Evolutionary conservation across 2,329 filamentous ascomycete species (phyloP).

Genomic region (Aspergillus texensis): DNA sequence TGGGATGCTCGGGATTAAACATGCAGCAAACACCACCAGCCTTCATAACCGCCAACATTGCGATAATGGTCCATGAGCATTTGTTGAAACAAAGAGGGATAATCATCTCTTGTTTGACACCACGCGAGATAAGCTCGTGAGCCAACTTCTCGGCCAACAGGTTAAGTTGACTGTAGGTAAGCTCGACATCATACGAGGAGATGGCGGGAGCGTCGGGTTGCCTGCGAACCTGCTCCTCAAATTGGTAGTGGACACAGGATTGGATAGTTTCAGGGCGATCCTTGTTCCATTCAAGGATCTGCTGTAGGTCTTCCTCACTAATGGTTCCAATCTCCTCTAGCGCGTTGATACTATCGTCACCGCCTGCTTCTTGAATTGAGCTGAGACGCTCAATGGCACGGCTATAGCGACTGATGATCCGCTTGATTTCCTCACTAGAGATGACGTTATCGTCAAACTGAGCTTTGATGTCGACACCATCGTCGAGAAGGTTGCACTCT

Average conservation of each 20-base stretch:
- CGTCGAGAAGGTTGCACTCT: background rate
- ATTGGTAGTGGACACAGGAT: background rate
- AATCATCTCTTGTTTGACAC: background rate
- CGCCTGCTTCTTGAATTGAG: background rate
- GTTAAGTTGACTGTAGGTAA: background rate
- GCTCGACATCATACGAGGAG: background rate
- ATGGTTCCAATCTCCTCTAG: background rate
- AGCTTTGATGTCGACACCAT: background rate
- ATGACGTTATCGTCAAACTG: background rate
- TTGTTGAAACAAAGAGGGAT: slow-evolving; percentile 1
- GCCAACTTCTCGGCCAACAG: background rate
- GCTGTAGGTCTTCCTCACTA: background rate
- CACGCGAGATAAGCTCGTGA: background rate
- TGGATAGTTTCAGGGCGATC: background rate
- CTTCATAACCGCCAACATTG: slow-evolving; percentile 3
- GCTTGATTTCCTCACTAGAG: background rate
- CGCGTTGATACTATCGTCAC: background rate
- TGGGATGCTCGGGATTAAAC: background rate
- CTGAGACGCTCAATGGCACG: background rate
- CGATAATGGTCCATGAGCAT: background rate
- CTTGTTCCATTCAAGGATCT: background rate
- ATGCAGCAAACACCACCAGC: background rate
- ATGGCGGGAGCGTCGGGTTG: background rate
- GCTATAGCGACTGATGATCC: background rate
- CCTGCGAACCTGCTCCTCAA: background rate